Percentiles rank a stretch among this genome's conserved stretches.
phyloP scores from a whole-genome alignment of 2,329 filamentous ascomycete species.

The Aspergillus pseudoterreus region DNA sequence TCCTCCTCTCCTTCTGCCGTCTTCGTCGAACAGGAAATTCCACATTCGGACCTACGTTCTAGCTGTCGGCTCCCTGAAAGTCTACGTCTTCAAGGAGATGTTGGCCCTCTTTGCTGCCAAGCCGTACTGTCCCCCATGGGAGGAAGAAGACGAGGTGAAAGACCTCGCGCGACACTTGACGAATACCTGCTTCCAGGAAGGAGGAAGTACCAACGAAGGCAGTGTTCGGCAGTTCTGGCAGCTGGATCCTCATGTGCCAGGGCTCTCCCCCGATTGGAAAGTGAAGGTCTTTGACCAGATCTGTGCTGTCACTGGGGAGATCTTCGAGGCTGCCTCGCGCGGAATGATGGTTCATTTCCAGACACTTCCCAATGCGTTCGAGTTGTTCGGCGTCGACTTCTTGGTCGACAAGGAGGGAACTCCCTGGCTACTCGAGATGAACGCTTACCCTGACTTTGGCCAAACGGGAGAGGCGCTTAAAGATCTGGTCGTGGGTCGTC shows the following conservation, averaged over 20 bases:
- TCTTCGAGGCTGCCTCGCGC: conserved; percentile 81
- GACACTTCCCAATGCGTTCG: conserved; percentile 80
- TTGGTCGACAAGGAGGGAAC: conserved; percentile 64
- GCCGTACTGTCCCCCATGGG: conserved; percentile 63
- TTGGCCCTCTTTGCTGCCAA: conserved; percentile 84
- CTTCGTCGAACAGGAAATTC: conserved; percentile 72
- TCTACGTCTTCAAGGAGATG: conserved; percentile 88
- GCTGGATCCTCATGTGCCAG: conserved; percentile 47
- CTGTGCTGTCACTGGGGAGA: conserved; percentile 65
- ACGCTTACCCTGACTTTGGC: conserved; percentile 93
- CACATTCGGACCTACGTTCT: conserved; percentile 92
- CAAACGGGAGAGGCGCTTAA: conserved; percentile 79
- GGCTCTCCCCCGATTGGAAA: conserved; percentile 45
- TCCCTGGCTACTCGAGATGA: conserved; percentile 82
- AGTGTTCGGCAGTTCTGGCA: conserved; percentile 74
- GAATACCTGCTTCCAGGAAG: conserved; percentile 86
- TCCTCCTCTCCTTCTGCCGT: conserved; percentile 70
- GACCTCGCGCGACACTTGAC: conserved; percentile 78
- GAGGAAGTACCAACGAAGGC: conserved; percentile 51
- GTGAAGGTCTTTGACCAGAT: conserved; percentile 70
- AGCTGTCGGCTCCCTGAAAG: conserved; percentile 69
- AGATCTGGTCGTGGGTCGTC: conserved; percentile 62
- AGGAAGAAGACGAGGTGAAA: conserved; percentile 37
- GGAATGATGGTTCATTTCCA: conserved; percentile 91
- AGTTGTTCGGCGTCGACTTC: conserved; percentile 89